Evolutionary conservation across 2,329 filamentous ascomycete genomes (phyloP).

Genomic region (Aspergillus bombycis): DNA sequence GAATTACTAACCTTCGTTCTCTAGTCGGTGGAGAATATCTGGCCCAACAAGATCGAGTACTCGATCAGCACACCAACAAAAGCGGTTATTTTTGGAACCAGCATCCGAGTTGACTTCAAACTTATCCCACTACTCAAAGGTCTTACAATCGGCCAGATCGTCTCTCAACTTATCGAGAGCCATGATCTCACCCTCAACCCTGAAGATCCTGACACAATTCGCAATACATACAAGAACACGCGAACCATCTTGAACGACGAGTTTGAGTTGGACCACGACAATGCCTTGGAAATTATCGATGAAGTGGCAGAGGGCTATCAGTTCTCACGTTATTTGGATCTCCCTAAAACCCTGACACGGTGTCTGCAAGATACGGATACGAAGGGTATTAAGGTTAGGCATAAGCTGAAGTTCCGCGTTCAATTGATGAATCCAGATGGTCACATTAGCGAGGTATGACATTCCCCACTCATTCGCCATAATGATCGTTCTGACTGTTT

Average conservation of each 20-base stretch:
- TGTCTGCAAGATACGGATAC: constrained; percentile 90
- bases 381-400: constrained; percentile 85
- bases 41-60: constrained; percentile 97
- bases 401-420: constrained; percentile 89
- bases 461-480: neutral
- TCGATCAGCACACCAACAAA: constrained; percentile 92
- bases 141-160: constrained; percentile 79
- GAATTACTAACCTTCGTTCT: constrained; percentile 20
- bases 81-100: constrained; percentile 90
- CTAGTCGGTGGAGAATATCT: constrained; percentile 86
- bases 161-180: constrained; percentile 76
- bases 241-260: constrained; percentile 69
- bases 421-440: constrained; percentile 94
- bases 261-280: constrained; percentile 69
- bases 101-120: constrained; percentile 79
- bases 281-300: constrained; percentile 57
- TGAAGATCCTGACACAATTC: constrained; percentile 46
- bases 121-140: constrained; percentile 89
- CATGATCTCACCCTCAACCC: constrained; percentile 66
- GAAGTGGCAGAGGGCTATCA: constrained; percentile 64
- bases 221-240: constrained; percentile 61
- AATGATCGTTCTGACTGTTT: constrained; percentile 17
- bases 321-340: constrained; percentile 62
- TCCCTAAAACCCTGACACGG: constrained; percentile 79
- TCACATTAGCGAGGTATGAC: constrained; percentile 79